Evolutionary conservation across 805 yeast species (phyloP).

Genomic region (Saturnispora gosingensis): DNA sequence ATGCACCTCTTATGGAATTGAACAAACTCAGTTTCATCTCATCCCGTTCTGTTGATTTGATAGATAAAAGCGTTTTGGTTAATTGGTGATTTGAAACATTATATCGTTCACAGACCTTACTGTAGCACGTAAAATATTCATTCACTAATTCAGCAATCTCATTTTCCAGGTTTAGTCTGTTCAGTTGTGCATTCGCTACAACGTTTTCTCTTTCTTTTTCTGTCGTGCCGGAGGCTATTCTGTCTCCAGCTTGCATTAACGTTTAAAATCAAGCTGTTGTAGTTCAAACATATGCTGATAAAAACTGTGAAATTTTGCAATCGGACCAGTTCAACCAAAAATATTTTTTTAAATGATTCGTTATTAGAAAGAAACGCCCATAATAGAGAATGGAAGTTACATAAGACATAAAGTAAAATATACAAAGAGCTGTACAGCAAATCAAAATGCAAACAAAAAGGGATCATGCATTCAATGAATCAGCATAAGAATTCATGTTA

Average conservation of each 20-base stretch:
- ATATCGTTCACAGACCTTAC: background rate
- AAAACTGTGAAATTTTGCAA: background rate
- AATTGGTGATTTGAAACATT: background rate
- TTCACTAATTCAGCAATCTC: background rate
- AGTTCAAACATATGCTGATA: background rate
- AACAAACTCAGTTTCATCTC: conserved; percentile 8
- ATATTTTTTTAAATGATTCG: background rate
- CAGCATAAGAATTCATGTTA: background rate
- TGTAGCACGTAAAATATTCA: background rate
- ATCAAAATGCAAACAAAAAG: background rate
- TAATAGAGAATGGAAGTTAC: background rate
- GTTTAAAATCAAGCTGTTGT: background rate
- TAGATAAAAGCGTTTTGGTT: conserved; percentile 1
- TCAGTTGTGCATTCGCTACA: conserved; percentile 13
- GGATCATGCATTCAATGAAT: background rate
- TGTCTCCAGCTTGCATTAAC: background rate
- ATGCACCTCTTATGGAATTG: conserved; percentile 6
- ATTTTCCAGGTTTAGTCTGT: conserved; percentile 1
- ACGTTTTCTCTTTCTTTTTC: background rate
- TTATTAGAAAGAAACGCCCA: background rate
- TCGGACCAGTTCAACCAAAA: background rate
- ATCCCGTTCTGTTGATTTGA: conserved; percentile 12
- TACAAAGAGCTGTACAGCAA: background rate
- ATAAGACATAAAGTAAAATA: background rate
- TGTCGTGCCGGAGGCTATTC: conserved; percentile 10